phyloP scores from a whole-genome alignment of 2,329 filamentous ascomycete genomes.

The Clarireedia monteithiana region DNA sequence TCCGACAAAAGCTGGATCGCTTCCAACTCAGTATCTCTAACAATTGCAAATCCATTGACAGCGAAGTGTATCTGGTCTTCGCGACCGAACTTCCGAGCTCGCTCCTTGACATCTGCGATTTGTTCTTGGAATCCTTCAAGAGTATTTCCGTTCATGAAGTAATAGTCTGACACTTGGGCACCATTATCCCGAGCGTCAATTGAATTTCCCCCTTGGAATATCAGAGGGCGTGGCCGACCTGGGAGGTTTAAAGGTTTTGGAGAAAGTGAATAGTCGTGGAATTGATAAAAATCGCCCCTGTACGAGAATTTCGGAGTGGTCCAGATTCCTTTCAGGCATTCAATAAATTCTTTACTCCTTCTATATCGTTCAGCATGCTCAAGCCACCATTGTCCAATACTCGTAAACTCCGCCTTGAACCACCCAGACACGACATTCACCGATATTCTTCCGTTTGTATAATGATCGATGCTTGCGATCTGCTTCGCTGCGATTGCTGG shows the following conservation, averaged over 20 bases:
- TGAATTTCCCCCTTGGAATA: constrained; percentile 46
- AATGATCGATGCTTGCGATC: constrained; percentile 45
- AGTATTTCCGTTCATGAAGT: constrained; percentile 50
- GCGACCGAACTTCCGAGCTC: constrained; percentile 37
- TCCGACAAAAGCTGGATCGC: constrained; percentile 41
- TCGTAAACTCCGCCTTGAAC: constrained; percentile 45
- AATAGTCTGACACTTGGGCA: constrained; percentile 40
- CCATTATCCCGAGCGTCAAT: constrained; percentile 43
- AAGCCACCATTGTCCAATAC: constrained; percentile 47
- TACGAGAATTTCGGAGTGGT: constrained; percentile 42
- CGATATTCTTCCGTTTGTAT: constrained; percentile 41
- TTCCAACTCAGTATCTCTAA: constrained; percentile 42
- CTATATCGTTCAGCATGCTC: constrained; percentile 44
- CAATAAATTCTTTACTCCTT: constrained; percentile 42
- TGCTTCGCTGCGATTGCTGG: constrained; percentile 45
- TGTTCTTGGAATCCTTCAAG: constrained; percentile 43
- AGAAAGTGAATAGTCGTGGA: constrained; percentile 40
- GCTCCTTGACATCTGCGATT: constrained; percentile 40
- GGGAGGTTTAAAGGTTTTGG: constrained; percentile 40
- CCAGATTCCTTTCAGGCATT: constrained; percentile 44
- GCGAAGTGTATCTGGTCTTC: constrained; percentile 40
- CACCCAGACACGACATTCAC: constrained; percentile 47
- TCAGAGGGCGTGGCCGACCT: constrained; percentile 41
- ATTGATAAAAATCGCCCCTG: constrained; percentile 45
- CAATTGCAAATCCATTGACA: constrained; percentile 42